Evolutionary conservation across 805 yeast species (phyloP).

Genomic region (Ogataea minuta): DNA sequence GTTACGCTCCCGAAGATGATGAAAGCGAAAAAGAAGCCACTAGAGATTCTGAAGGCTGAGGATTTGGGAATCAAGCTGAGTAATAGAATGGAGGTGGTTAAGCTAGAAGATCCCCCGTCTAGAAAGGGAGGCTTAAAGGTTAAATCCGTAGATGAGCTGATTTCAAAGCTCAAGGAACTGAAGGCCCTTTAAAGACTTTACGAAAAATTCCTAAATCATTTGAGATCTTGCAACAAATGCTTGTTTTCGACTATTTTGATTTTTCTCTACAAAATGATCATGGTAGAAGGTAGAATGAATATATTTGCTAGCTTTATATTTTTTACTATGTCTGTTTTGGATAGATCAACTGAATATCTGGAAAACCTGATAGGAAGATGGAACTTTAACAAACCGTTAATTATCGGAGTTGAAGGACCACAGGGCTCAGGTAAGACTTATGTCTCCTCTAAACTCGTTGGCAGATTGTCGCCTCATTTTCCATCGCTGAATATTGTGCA

Average conservation of each 20-base stretch:
- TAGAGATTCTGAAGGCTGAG: constrained; percentile 59
- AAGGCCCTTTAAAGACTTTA: constrained; percentile 54
- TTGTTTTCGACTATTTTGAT: too few species aligned
- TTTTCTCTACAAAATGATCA: background rate
- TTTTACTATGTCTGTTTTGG: constrained; percentile 19
- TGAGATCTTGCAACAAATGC: too few species aligned
- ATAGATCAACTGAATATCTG: constrained; percentile 29
- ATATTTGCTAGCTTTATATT: too few species aligned
- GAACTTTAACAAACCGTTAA: constrained; percentile 31
- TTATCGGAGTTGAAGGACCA: constrained; percentile 64
- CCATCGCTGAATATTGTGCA: constrained; percentile 41
- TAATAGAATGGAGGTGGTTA: constrained; percentile 63
- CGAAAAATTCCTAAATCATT: too few species aligned
- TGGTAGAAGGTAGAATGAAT: too few species aligned
- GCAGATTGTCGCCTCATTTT: constrained; percentile 33
- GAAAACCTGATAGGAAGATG: constrained; percentile 29
- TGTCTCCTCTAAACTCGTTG: constrained; percentile 42
- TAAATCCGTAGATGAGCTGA: constrained; percentile 74
- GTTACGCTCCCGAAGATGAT: constrained; percentile 95
- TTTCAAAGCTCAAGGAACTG: constrained; percentile 70
- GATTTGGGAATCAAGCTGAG: constrained; percentile 69
- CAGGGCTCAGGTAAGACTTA: constrained; percentile 80
- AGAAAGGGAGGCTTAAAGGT: constrained; percentile 84
- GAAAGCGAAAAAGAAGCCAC: constrained; percentile 97
- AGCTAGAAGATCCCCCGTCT: constrained; percentile 81